Percentiles rank a stretch among this genome's conserved stretches.
These are phyloP conservation scores for Leccinum subtestaceum DNA, from an alignment of 768 basidiomycete species.

Conservation along the genomic window DNA sequence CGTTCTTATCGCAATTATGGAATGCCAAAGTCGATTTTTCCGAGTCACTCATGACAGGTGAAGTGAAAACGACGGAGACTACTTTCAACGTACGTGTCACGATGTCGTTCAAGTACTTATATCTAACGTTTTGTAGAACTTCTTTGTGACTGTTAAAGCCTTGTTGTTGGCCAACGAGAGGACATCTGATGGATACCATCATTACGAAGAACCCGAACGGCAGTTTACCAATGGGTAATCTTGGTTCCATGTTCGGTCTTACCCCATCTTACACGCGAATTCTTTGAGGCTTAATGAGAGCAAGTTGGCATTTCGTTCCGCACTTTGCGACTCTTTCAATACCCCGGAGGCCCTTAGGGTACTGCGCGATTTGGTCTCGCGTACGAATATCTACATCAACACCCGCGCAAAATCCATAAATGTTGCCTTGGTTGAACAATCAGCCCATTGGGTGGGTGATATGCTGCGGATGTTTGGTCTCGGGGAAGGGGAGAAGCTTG, in stretches of 20 bases:
- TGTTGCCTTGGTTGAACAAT: conserved; percentile 58
- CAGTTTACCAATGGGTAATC: conserved; percentile 64
- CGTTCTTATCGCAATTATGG: conserved; percentile 91
- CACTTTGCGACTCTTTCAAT: conserved; percentile 96
- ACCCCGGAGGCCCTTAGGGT: conserved; percentile 79
- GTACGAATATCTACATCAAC: conserved; percentile 86
- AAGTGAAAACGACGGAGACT: conserved; percentile 81
- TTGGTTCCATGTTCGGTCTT: neutral
- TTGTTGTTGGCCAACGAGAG: conserved; percentile 53
- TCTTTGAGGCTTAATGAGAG: conserved; percentile 62
- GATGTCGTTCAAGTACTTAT: neutral
- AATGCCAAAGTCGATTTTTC: conserved; percentile 93
- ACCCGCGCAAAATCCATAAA: conserved; percentile 57
- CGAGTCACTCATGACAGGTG: conserved; percentile 82
- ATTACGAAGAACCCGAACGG: conserved; percentile 64
- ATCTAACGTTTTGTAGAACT: conserved; percentile 60
- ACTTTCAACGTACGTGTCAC: conserved; percentile 71
- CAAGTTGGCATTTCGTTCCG: conserved; percentile 75
- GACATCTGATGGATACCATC: conserved; percentile 58
- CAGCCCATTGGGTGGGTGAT: conserved; percentile 64
- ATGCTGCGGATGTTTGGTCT: conserved; percentile 82
- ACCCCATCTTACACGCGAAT: conserved; percentile 10
- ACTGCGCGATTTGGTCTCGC: conserved; percentile 78
- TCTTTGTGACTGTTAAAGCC: conserved; percentile 87
- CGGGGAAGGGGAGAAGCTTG: conserved; percentile 60